These are phyloP conservation scores for Aspergillus hancockii DNA, from an alignment of 495 filamentous ascomycete species.

Conservation along the genomic window DNA sequence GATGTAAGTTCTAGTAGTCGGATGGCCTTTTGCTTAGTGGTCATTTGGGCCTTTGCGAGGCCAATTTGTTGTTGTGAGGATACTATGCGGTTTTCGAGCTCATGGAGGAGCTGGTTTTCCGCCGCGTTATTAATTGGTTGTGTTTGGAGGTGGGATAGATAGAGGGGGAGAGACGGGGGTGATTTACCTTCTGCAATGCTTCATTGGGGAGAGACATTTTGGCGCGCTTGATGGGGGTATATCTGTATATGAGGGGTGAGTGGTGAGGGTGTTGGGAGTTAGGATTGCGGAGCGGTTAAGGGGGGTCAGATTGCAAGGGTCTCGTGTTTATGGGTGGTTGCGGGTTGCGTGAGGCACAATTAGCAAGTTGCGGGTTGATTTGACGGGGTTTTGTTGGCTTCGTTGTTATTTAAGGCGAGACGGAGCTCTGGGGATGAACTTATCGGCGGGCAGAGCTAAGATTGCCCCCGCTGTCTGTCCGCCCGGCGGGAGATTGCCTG, in stretches of 20 bases:
- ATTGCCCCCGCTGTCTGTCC: constrained; percentile 18
- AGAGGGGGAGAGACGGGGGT: too few relatives aligned
- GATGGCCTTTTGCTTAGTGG: constrained; percentile 82
- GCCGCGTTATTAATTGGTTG: not conserved
- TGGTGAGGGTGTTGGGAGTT: not conserved
- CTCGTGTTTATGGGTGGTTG: not conserved
- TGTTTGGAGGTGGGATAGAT: not conserved
- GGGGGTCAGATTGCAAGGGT: not conserved
- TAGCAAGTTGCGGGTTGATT: not conserved
- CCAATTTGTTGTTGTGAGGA: constrained; percentile 89
- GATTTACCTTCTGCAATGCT: constrained; percentile 84
- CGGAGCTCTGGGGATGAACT: constrained; percentile 11
- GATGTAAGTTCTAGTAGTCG: constrained; percentile 87
- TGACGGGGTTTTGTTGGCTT: not conserved
- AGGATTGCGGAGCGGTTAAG: constrained; percentile 2
- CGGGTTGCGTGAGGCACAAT: not conserved
- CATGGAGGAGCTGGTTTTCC: constrained; percentile 72
- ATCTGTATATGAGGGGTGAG: not conserved
- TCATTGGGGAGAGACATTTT: constrained; percentile 95
- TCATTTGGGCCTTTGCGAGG: constrained; percentile 82
- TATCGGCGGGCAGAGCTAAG: constrained; percentile 4
- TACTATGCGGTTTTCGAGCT: constrained; percentile 87
- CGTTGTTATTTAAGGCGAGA: constrained; percentile 4
- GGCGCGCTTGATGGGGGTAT: constrained; percentile 14
- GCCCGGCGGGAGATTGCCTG: constrained; percentile 10